Conservation (phyloP, 2,329 filamentous ascomycete species). For the Aureobasidium sp. region DNA sequence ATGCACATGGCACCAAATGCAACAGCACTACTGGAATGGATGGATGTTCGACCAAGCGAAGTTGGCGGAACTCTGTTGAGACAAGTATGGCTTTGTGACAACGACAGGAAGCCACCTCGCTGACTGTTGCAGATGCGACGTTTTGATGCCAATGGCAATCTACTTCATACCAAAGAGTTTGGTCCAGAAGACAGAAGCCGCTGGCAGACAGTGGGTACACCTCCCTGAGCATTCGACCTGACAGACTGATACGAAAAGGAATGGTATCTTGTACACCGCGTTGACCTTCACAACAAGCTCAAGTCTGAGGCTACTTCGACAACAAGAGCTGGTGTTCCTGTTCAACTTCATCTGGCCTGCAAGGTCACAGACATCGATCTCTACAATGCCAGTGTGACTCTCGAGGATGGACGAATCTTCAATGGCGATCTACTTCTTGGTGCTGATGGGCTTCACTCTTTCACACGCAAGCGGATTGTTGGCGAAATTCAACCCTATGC, state of each 20-base stretch:
- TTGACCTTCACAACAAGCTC: conserved; percentile 13
- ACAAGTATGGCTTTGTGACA: neutral
- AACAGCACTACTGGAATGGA: conserved; percentile 10
- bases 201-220: neutral
- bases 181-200: neutral
- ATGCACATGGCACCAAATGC: conserved; percentile 13
- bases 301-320: neutral
- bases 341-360: conserved; percentile 1
- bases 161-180: neutral
- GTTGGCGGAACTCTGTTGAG: conserved; percentile 4
- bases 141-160: neutral
- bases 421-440: conserved; percentile 6
- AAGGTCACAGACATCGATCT: conserved; percentile 8
- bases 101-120: too few species aligned
- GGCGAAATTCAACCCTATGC: conserved; percentile 2
- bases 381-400: neutral
- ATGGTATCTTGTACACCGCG: conserved; percentile 9
- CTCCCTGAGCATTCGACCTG: neutral
- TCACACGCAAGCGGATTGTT: neutral
- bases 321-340: neutral
- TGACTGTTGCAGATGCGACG: conserved; percentile 6
- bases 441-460: conserved; percentile 11
- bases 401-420: neutral
- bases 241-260: neutral
- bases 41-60: conserved; percentile 7